These are phyloP conservation scores for Aaosphaeria pasadenensis DNA, from an alignment of 2,329 filamentous ascomycete species.

Conservation along the genomic window DNA sequence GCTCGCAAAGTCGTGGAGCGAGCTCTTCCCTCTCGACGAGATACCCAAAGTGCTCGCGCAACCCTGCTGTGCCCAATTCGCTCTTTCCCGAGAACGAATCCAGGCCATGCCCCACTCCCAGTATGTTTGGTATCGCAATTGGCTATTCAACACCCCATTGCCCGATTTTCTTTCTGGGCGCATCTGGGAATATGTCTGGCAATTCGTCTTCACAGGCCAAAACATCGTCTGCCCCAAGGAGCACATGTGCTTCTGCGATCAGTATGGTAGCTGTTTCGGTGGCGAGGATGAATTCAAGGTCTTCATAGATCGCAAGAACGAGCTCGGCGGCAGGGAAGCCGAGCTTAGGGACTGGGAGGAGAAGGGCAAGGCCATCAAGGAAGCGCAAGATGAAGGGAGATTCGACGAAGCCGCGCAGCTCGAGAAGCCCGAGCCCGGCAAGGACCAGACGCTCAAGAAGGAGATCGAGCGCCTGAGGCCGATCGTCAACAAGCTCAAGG, in stretches of 20 bases:
- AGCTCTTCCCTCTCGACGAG: slow-evolving; percentile 48
- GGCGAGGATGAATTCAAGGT: slow-evolving; percentile 47
- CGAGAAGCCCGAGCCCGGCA: slow-evolving; percentile 40
- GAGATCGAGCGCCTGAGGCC: slow-evolving; percentile 44
- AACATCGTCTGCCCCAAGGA: slow-evolving; percentile 51
- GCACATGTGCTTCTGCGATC: slow-evolving; percentile 62
- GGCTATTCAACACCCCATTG: slow-evolving; percentile 57
- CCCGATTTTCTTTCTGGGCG: slow-evolving; percentile 56
- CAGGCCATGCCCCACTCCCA: slow-evolving; percentile 50
- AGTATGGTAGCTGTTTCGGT: slow-evolving; percentile 61
- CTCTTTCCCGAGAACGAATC: slow-evolving; percentile 57
- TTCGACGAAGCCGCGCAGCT: slow-evolving; percentile 29
- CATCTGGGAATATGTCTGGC: slow-evolving; percentile 64
- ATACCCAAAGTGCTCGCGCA: slow-evolving; percentile 54
- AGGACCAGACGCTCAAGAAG: slow-evolving; percentile 41
- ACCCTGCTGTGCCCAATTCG: slow-evolving; percentile 65
- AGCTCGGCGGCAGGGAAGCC: slow-evolving; percentile 39
- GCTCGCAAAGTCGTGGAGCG: slow-evolving; percentile 44
- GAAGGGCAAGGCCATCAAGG: slow-evolving; percentile 35
- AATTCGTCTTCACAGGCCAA: slow-evolving; percentile 57
- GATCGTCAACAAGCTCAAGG: slow-evolving; percentile 41
- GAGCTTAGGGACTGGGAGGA: slow-evolving; percentile 44
- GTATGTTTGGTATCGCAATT: slow-evolving; percentile 58
- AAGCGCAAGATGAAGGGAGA: slow-evolving; percentile 33
- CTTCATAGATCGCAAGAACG: slow-evolving; percentile 47